Conservation (phyloP, 1,284 basidiomycete genomes). For the Hemileia vastatrix region DNA sequence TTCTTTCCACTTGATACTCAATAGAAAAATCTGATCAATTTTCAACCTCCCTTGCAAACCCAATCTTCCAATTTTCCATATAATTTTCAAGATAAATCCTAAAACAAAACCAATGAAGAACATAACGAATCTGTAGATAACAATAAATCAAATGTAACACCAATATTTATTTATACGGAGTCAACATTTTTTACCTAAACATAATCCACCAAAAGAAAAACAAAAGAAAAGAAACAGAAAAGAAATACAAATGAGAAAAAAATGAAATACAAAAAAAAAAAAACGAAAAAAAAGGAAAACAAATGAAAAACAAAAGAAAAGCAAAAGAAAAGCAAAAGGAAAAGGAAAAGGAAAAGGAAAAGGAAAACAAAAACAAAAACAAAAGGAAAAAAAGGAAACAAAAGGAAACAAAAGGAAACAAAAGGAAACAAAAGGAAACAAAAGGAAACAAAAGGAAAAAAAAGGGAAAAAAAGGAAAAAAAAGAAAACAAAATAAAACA, state of each 20-base stretch:
- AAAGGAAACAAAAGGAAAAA: not conserved
- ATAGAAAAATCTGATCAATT: no score
- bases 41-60: no score
- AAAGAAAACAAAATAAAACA: not conserved
- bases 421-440: not conserved
- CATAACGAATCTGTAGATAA: not conserved
- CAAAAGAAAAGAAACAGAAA: not conserved
- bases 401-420: not conserved
- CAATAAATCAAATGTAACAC: no score
- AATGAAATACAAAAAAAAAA: not conserved
- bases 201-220: not conserved
- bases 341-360: not conserved
- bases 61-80: no score
- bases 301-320: not conserved
- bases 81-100: not conserved
- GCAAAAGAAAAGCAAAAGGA: not conserved
- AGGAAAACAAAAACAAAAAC: not conserved
- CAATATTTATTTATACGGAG: no score
- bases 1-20: no score
- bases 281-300: not conserved
- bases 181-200: no score
- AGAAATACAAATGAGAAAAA: not conserved
- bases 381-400: not conserved
- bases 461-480: not conserved
- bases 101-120: not conserved